Evolutionary conservation across 345 rosid genomes (phyloP), one percentile per base, ranked within the genome.

Genomic region (Ceriops zippeliana): DNA sequence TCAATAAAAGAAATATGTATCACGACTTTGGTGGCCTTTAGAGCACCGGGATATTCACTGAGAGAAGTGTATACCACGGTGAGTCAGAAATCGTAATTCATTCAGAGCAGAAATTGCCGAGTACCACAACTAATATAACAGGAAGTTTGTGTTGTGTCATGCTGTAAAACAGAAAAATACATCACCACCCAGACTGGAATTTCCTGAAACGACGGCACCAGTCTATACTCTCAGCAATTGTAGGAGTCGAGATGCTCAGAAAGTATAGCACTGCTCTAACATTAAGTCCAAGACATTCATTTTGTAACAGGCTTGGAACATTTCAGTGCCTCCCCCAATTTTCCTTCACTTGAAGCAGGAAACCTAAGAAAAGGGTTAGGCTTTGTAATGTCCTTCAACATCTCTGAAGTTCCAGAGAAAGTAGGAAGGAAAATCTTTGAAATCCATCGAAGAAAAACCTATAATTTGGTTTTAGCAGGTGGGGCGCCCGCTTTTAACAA

Each of bases 371-470:
- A 52, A 15, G 11, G 60, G 52, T 2, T 35, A 24, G 52, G 56
- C 61, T 34, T 24, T 26, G 5, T 5, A 53, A 17, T 10, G 46
- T 57, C 68, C 26, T 53, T 51, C 26, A 52, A 47, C 5, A 27
- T 15, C 56, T 58, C 26, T 19, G 28, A 10, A 35, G 71, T 51
- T 20, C 11, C 13, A 37, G 54, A 34, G 34, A 38, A 63, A 38
- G 80, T 74, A 87, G 51, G 90, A 85, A 76, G 83, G 90, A 74
- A 86, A 84, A 77, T 80, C 90, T 74, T 89, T 89, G 0, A 81
- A 75, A 80, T 87, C 96, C 93, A 87, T 84, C 0, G 84, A 75
- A 74, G 92, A 89, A 69, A 82, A 82, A 69, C 86, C 77, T 0
- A 89, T 84, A 13, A 13, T 13, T 42, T 11, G 49, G 49, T 42